These are phyloP conservation scores for Trichoderma atroviride DNA, from an alignment of 2,329 filamentous ascomycete genomes.

Conservation along the genomic window DNA sequence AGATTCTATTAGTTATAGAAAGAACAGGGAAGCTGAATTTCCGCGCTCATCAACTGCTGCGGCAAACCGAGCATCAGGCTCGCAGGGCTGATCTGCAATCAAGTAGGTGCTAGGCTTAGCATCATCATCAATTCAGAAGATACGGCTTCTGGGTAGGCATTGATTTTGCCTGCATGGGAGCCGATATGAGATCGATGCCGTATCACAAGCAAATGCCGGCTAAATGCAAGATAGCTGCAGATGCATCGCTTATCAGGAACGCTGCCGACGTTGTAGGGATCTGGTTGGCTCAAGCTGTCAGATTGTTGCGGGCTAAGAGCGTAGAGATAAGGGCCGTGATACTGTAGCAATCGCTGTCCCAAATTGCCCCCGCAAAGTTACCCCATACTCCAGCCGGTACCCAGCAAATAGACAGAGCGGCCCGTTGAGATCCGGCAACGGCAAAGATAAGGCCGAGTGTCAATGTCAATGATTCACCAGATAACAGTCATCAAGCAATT, in stretches of 20 bases:
- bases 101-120: not conserved
- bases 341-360: not conserved
- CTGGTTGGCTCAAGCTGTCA: constrained; percentile 2
- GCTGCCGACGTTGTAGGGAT: not conserved
- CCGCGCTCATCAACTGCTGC: not conserved
- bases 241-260: constrained; percentile 1
- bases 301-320: not conserved
- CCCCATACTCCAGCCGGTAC: constrained; percentile 3
- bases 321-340: constrained; percentile 13
- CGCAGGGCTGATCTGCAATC: constrained; percentile 13
- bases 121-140: not conserved
- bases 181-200: constrained; percentile 2
- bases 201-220: constrained; percentile 7
- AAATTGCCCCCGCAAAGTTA: constrained; percentile 8
- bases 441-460: constrained; percentile 11
- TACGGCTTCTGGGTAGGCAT: not conserved
- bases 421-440: not conserved
- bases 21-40: not conserved
- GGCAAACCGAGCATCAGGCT: not conserved
- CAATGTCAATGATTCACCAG: not conserved
- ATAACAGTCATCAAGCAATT: constrained; percentile 21
- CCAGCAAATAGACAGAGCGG: not conserved
- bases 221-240: not conserved
- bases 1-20: constrained; percentile 4
- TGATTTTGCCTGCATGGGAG: not conserved